A percentile compares a stretch with the other conserved stretches of the same genome.
Conservation (phyloP, 352 stramenopile genomes). For the Globisporangium splendens region DNA sequence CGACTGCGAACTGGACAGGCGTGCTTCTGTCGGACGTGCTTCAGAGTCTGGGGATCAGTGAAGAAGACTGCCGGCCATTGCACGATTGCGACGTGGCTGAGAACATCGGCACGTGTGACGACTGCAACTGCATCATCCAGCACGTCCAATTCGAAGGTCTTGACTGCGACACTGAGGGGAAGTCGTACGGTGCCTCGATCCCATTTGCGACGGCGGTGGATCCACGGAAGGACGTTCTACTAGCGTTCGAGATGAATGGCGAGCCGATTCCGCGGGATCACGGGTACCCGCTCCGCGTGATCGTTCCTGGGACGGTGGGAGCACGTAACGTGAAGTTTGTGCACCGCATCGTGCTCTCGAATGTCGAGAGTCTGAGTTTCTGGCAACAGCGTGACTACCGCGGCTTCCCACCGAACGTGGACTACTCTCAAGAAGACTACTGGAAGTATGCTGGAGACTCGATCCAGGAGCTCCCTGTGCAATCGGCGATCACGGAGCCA, state of each 20-base stretch:
- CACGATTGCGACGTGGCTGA: constrained; percentile 54
- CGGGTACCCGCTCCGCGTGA: constrained; percentile 94
- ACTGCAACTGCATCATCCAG: constrained; percentile 70
- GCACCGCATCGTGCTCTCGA: constrained; percentile 83
- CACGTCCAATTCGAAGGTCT: constrained; percentile 86
- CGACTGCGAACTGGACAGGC: constrained; percentile 94
- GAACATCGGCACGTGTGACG: constrained; percentile 49
- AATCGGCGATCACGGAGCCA: constrained; percentile 88
- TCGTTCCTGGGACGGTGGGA: constrained; percentile 94
- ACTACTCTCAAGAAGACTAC: constrained; percentile 83
- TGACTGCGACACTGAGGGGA: constrained; percentile 79
- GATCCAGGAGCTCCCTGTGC: constrained; percentile 90
- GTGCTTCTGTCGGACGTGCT: constrained; percentile 93
- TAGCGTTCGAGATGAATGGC: constrained; percentile 99
- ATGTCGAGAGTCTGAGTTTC: constrained; percentile 83
- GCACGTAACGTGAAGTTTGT: constrained; percentile 98
- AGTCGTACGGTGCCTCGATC: constrained; percentile 87
- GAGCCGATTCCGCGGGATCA: constrained; percentile 92
- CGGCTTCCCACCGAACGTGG: constrained; percentile 79
- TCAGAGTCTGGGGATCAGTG: constrained; percentile 75
- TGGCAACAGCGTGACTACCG: constrained; percentile 94
- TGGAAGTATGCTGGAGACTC: constrained; percentile 84
- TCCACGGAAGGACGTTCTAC: constrained; percentile 93
- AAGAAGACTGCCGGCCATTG: constrained; percentile 52
- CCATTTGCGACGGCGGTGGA: constrained; percentile 93